These are phyloP conservation scores for Thyridium curvatum DNA, from an alignment of 2,329 filamentous ascomycete species.

Conservation along the genomic window DNA sequence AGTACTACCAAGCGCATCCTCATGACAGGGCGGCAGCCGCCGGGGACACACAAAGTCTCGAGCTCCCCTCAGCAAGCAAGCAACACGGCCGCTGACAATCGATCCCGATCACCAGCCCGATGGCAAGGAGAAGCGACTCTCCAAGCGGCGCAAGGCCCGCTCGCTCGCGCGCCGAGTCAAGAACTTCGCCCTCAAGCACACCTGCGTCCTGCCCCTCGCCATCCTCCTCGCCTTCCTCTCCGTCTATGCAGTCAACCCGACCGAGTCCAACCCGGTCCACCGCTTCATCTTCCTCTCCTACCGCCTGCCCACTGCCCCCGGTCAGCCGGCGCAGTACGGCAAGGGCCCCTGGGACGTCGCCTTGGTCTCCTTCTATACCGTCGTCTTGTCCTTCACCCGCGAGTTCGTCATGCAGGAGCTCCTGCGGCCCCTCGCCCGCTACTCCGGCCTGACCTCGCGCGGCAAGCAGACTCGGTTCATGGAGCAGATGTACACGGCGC, in stretches of 20 bases:
- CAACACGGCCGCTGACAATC: conserved; percentile 6
- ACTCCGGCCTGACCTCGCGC: conserved; percentile 61
- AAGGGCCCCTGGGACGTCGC: conserved; percentile 84
- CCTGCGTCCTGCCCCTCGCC: conserved; percentile 60
- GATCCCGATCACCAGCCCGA: neutral
- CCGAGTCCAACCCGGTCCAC: conserved; percentile 70
- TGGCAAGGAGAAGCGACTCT: conserved; percentile 32
- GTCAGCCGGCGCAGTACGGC: conserved; percentile 63
- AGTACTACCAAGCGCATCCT: too few species aligned
- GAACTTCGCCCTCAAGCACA: conserved; percentile 47
- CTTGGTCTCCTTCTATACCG: conserved; percentile 82
- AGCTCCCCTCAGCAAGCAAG: conserved; percentile 7
- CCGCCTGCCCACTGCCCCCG: conserved; percentile 50
- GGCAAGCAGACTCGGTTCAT: conserved; percentile 87
- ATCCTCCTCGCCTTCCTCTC: conserved; percentile 57
- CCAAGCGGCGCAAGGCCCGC: conserved; percentile 49
- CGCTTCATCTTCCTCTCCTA: conserved; percentile 89
- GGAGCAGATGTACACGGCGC: conserved; percentile 90
- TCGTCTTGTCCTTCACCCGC: conserved; percentile 86
- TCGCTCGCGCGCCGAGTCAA: conserved; percentile 48
- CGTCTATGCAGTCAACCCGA: conserved; percentile 70
- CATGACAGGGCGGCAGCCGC: too few species aligned
- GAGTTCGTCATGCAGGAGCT: conserved; percentile 94
- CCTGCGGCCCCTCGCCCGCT: conserved; percentile 68
- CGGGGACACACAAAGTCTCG: too few species aligned